Conservation (phyloP, 164 flowering plant species). For the Pachysandra terminalis region DNA sequence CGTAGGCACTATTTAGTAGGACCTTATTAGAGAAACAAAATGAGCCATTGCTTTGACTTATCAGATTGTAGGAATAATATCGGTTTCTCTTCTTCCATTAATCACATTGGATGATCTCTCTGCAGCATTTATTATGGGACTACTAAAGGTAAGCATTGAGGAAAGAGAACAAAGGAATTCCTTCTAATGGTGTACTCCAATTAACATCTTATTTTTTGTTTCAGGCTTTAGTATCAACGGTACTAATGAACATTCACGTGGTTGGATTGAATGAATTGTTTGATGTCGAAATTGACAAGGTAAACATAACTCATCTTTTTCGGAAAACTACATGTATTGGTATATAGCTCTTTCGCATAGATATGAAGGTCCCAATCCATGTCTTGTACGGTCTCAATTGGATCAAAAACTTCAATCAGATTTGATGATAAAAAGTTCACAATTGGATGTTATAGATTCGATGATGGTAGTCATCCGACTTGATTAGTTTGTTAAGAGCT, state of each 20-base stretch:
- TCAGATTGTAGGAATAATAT: conserved; percentile 33
- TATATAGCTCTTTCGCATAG: no score
- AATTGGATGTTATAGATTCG: no score
- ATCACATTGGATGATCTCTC: conserved; percentile 24
- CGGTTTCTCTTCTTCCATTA: conserved; percentile 42
- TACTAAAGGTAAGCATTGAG: conserved; percentile 27
- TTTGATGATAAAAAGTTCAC: no score
- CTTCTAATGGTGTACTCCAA: background rate
- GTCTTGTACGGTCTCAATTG: no score
- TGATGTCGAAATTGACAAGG: conserved; percentile 50
- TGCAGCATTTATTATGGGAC: conserved; percentile 23
- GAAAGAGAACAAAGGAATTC: background rate
- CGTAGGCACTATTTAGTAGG: background rate
- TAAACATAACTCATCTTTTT: background rate
- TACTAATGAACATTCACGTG: conserved; percentile 43
- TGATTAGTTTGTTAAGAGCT: no score
- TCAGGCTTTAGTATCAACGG: conserved; percentile 36
- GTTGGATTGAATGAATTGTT: conserved; percentile 41
- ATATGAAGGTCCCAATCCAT: no score
- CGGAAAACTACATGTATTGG: no score
- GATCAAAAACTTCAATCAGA: no score
- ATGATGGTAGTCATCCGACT: no score
- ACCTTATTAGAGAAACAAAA: background rate
- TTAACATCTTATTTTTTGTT: background rate
- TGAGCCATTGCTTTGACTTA: background rate